Conservation (phyloP, 2,329 filamentous ascomycete species). For the Fusarium concolor region DNA sequence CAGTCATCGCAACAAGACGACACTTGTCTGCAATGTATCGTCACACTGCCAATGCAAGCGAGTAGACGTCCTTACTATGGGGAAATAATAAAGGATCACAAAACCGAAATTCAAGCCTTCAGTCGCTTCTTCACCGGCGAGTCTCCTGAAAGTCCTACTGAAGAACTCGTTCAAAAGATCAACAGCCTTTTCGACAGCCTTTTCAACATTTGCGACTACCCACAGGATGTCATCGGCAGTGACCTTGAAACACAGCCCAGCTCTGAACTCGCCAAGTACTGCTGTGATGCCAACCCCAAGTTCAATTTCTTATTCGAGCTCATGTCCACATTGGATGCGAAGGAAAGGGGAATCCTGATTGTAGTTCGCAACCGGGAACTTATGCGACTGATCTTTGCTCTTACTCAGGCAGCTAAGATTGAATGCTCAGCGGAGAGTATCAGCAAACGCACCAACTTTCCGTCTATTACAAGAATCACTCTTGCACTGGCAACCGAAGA, state of each 20-base stretch:
- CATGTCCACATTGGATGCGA: slow-evolving; percentile 52
- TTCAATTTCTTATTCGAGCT: slow-evolving; percentile 70
- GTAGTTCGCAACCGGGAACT: slow-evolving; percentile 63
- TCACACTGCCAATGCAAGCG: slow-evolving; percentile 69
- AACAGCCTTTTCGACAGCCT: slow-evolving; percentile 64
- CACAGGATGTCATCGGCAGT: slow-evolving; percentile 62
- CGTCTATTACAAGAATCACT: slow-evolving; percentile 55
- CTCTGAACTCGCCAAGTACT: slow-evolving; percentile 62
- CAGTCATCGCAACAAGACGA: slow-evolving; percentile 26
- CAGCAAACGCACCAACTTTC: slow-evolving; percentile 45
- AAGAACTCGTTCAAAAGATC: slow-evolving; percentile 57
- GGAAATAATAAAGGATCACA: slow-evolving; percentile 59
- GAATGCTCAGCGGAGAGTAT: slow-evolving; percentile 52
- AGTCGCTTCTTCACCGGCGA: slow-evolving; percentile 56
- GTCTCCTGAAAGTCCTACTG: slow-evolving; percentile 53
- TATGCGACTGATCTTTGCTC: slow-evolving; percentile 63
- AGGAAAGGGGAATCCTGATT: slow-evolving; percentile 63
- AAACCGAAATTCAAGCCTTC: slow-evolving; percentile 59
- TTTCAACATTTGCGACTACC: slow-evolving; percentile 68
- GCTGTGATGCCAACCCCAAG: slow-evolving; percentile 68
- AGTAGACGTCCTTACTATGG: slow-evolving; percentile 65
- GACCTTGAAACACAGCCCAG: slow-evolving; percentile 53
- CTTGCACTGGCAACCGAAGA: slow-evolving; percentile 57
- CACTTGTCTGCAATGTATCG: slow-evolving; percentile 55
- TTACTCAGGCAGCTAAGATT: slow-evolving; percentile 57